Percentiles rank a stretch among this genome's conserved stretches.
phyloP scores from a whole-genome alignment of 495 filamentous ascomycete species.

The Tuber brumale region DNA sequence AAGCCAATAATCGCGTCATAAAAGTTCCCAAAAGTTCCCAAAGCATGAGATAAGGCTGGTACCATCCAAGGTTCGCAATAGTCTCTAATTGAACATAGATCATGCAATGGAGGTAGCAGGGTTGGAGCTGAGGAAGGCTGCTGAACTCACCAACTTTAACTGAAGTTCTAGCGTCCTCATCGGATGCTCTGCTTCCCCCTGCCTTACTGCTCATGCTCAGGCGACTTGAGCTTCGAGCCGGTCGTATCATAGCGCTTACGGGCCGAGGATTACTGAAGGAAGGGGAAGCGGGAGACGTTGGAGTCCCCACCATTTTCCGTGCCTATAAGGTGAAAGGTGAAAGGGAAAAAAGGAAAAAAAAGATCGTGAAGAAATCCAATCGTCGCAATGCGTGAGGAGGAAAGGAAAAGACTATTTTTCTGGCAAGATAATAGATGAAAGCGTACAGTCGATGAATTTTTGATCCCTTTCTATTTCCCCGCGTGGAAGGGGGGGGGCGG shows the following conservation, averaged over 20 bases:
- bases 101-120: not conserved
- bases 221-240: slow-evolving; percentile 77
- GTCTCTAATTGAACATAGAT: slow-evolving; percentile 11
- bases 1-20: not conserved
- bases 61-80: slow-evolving; percentile 1
- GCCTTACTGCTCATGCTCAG: slow-evolving; percentile 78
- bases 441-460: not conserved
- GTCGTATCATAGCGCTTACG: slow-evolving; percentile 77
- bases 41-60: not conserved
- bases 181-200: slow-evolving; percentile 78
- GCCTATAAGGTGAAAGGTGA: not conserved
- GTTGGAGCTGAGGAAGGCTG: slow-evolving; percentile 1
- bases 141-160: slow-evolving; percentile 92
- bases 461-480: not conserved
- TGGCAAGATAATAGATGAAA: not conserved
- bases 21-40: not conserved
- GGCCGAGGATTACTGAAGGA: slow-evolving; percentile 54
- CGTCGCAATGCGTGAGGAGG: not conserved
- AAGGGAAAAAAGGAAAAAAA: not conserved
- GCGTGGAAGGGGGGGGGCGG: not conserved
- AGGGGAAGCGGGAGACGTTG: slow-evolving; percentile 34
- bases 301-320: slow-evolving; percentile 36
- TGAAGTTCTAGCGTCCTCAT: slow-evolving; percentile 91
- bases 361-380: not conserved
- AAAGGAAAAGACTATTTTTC: not conserved